Evolutionary conservation across 177 flowering plant genomes (phyloP).

Genomic region (Telopea speciosissima): DNA sequence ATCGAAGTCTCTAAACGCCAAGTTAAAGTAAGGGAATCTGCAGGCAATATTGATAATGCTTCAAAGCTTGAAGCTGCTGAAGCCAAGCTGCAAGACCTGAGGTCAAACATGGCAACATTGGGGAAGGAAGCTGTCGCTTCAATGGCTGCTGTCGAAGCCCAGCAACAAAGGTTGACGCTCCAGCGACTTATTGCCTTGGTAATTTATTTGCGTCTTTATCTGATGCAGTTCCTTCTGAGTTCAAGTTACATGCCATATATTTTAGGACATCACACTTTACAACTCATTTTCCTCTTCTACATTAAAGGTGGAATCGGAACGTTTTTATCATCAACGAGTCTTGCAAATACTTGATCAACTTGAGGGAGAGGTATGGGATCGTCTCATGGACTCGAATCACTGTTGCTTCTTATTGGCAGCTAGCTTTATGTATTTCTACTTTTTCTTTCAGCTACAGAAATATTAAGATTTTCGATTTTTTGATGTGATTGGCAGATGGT

Average conservation of each 20-base stretch:
- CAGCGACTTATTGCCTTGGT: constrained; percentile 90
- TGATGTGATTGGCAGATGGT: constrained; percentile 47
- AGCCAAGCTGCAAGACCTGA: constrained; percentile 73
- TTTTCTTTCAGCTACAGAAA: not conserved
- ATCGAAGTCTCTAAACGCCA: constrained; percentile 18
- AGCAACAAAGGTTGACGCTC: constrained; percentile 88
- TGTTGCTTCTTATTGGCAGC: not conserved
- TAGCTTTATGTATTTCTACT: not conserved
- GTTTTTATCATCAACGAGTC: constrained; percentile 40
- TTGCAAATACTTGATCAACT: constrained; percentile 88
- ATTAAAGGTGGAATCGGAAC: constrained; percentile 1
- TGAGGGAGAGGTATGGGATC: constrained; percentile 2
- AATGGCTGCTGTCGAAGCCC: constrained; percentile 95
- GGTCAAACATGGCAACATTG: constrained; percentile 62
- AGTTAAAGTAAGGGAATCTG: not conserved
- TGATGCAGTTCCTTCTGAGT: not conserved
- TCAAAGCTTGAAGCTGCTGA: constrained; percentile 68
- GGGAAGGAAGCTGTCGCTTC: constrained; percentile 96
- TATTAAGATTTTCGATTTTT: not conserved
- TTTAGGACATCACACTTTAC: not conserved
- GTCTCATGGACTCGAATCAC: not conserved
- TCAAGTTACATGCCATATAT: not conserved
- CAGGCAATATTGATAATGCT: not conserved
- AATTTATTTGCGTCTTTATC: constrained; percentile 7
- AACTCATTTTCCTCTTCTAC: not conserved